Conservation (phyloP, 2,329 filamentous ascomycete species). For the Colletotrichum eremochloae region DNA sequence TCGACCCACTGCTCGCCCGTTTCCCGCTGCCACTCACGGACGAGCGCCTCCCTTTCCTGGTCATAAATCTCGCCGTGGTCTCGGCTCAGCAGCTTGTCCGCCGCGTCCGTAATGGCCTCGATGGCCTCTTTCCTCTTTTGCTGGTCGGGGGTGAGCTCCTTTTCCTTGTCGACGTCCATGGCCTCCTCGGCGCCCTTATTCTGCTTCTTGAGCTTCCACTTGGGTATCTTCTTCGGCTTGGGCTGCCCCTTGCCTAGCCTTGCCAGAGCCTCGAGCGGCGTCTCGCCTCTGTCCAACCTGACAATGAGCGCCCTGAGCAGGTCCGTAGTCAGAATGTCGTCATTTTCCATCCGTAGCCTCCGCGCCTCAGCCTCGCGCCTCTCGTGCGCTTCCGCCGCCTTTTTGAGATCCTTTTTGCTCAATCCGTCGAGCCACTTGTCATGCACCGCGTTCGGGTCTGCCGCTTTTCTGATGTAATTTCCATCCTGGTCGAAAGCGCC, state of each 20-base stretch:
- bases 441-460: conserved; percentile 89
- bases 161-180: conserved; percentile 79
- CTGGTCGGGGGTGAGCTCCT: conserved; percentile 77
- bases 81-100: conserved; percentile 85
- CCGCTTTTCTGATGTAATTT: conserved; percentile 91
- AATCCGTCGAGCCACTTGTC: conserved; percentile 94
- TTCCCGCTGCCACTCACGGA: conserved; percentile 86
- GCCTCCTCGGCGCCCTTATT: conserved; percentile 63
- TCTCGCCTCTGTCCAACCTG: conserved; percentile 84
- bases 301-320: conserved; percentile 80
- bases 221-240: conserved; percentile 69
- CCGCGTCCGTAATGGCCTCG: conserved; percentile 87
- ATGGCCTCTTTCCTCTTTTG: conserved; percentile 79
- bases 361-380: conserved; percentile 84
- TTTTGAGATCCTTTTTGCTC: conserved; percentile 93
- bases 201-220: conserved; percentile 79
- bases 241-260: conserved; percentile 78
- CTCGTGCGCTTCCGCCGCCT: conserved; percentile 87
- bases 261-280: conserved; percentile 87
- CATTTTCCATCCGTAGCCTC: conserved; percentile 78
- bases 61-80: conserved; percentile 95
- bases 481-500: conserved; percentile 91
- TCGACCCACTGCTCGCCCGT: conserved; percentile 87
- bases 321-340: conserved; percentile 79
- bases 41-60: conserved; percentile 83